Base-by-base conservation (phyloP, 2,329 filamentous ascomycete species). In the Ceratocystis variospora region DNA sequence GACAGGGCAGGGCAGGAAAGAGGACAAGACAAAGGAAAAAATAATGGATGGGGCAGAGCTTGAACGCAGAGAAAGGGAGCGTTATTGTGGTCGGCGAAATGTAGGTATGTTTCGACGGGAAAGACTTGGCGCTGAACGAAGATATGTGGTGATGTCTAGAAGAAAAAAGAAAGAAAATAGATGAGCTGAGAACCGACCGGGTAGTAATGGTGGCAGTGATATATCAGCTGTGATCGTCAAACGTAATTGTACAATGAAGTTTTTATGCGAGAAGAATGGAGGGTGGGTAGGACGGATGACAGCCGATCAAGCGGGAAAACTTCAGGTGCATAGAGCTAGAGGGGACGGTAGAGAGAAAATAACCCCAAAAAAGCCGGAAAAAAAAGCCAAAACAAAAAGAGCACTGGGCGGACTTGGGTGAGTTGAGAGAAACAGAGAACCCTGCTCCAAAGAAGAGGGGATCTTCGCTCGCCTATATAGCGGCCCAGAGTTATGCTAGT, bases 391-490 rank as follows among this genome's bases (percentile, higher is more conserved):
- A 12, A 41, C 12, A 41, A 3, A 41, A 41, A 41, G 10, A 41
- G 10, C 37, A 41, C 37, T 41, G 8, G 37, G 37, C 12, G 37
- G 37, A 12, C 37, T 41, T 41, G 0, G 37, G 37, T 12, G 37
- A 41, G 37, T 41, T 22, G 45, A 45, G 31, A 44, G 28, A 62
- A 19, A 62, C 12, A 22, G 31, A 45, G 33, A 62, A 44, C 53
- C 53, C 53, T 59, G 53, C 19, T 53, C 19, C 12, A 25, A 25
- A 53, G 53, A 59, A 41, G 53, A 59, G 53, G 53, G 53, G 53
- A 59, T 59, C 53, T 59, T 59, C 53, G 53, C 28, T 59, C 53
- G 53, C 28, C 53, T 59, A 59, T 59, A 59, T 59, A 59, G 53
- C 53, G 53, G 28, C 53, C 53, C 22, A 59, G 53, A 33, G 53